A percentile compares a stretch with the other conserved stretches of the same genome.
These are phyloP conservation scores for Asclepias syriaca DNA, from an alignment of 257 asterid genomes.

Conservation along the genomic window DNA sequence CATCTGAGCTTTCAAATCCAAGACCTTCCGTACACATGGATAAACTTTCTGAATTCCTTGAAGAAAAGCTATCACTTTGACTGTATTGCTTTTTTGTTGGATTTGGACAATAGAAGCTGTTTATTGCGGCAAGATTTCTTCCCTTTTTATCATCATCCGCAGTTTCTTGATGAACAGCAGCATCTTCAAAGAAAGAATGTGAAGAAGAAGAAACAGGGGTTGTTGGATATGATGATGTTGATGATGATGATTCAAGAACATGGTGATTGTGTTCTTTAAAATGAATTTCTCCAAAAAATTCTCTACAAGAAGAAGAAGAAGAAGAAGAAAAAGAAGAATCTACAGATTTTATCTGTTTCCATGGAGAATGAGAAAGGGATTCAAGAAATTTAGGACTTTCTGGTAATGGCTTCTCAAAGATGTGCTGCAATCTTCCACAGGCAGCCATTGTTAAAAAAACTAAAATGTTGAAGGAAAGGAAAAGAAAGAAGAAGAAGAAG, in stretches of 20 bases:
- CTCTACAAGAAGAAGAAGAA: conserved; percentile 34
- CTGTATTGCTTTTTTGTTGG: conserved; percentile 20
- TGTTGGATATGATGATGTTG: background rate
- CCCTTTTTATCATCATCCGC: conserved; percentile 5
- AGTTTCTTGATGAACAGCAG: background rate
- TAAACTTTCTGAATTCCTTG: conserved; percentile 43
- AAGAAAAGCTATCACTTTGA: conserved; percentile 48
- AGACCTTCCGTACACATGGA: conserved; percentile 77
- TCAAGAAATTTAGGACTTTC: conserved; percentile 55
- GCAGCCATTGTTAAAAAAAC: conserved; percentile 46
- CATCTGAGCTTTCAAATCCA: conserved; percentile 72
- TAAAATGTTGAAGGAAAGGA: background rate
- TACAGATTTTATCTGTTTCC: conserved; percentile 45
- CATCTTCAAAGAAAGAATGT: conserved; percentile 7
- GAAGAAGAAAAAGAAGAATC: conserved; percentile 15
- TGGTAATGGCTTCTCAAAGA: conserved; percentile 64
- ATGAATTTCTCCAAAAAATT: conserved; percentile 43
- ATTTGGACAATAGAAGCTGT: conserved; percentile 1
- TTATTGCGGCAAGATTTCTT: conserved; percentile 17
- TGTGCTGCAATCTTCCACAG: conserved; percentile 72
- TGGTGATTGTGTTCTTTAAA: conserved; percentile 29
- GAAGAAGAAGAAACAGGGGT: conserved; percentile 10
- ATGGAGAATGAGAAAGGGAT: conserved; percentile 57
- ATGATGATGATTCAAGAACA: background rate
- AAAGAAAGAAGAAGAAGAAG: background rate